phyloP scores from a whole-genome alignment of 805 yeast species.

The Candida orba region DNA sequence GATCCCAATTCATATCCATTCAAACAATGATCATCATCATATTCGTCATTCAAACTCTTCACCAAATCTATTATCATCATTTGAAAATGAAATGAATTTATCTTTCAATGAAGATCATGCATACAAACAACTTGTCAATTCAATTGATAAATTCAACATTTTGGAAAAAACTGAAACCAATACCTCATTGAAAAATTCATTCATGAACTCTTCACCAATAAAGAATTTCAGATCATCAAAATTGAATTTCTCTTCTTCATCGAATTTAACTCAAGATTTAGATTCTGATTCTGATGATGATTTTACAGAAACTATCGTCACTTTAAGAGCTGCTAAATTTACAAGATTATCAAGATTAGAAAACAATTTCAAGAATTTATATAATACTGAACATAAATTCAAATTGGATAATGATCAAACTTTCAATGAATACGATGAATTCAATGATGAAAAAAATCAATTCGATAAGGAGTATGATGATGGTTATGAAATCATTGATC shows the following conservation, averaged over 20 bases:
- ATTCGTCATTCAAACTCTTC: no score
- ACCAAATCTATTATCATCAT: background rate
- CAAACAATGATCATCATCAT: no score
- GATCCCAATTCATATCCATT: no score
- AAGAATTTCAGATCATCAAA: constrained; percentile 3
- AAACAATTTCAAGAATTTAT: no score
- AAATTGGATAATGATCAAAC: background rate
- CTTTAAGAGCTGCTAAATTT: constrained; percentile 16
- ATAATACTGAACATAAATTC: background rate
- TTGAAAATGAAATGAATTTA: constrained; percentile 10
- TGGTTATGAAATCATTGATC: background rate
- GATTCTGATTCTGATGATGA: constrained; percentile 8
- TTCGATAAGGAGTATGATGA: background rate
- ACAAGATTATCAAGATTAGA: constrained; percentile 13
- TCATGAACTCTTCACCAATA: constrained; percentile 4
- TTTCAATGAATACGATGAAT: background rate
- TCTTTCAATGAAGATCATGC: constrained; percentile 5
- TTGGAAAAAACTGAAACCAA: background rate
- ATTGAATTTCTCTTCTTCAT: background rate
- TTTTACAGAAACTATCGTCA: constrained; percentile 12
- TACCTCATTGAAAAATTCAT: background rate
- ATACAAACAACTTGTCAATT: constrained; percentile 3
- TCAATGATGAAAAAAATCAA: background rate
- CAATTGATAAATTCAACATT: constrained; percentile 11
- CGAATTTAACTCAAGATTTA: no score